These are phyloP conservation scores for Colletotrichum graminicola DNA, from an alignment of 2,329 filamentous ascomycete species.

Conservation along the genomic window DNA sequence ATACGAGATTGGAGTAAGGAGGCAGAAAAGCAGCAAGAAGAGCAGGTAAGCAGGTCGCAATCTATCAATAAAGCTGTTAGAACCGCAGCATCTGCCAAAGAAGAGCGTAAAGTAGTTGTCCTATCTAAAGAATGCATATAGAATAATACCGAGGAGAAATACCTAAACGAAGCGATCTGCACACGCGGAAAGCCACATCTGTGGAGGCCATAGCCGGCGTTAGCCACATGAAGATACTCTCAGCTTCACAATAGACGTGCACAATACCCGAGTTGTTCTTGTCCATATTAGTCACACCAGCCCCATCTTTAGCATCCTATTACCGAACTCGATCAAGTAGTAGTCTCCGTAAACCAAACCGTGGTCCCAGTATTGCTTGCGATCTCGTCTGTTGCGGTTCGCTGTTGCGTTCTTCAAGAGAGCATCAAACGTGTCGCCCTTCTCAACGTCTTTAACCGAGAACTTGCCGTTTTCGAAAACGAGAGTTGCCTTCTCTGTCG, in stretches of 20 bases:
- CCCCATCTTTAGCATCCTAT: slow-evolving; percentile 55
- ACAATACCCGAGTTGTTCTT: slow-evolving; percentile 7
- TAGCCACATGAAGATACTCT: too few relatives aligned
- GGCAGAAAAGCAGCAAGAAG: neutral
- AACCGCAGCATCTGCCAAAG: too few relatives aligned
- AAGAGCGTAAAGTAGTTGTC: too few relatives aligned
- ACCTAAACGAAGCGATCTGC: too few relatives aligned
- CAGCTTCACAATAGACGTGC: neutral
- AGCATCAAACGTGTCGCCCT: slow-evolving; percentile 47
- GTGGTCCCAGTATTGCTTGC: slow-evolving; percentile 51
- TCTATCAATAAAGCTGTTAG: slow-evolving; percentile 19
- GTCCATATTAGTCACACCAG: slow-evolving; percentile 30
- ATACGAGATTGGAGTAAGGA: slow-evolving; percentile 20
- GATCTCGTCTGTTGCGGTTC: slow-evolving; percentile 50
- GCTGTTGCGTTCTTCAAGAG: slow-evolving; percentile 52
- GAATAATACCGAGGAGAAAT: too few relatives aligned
- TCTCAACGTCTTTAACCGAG: slow-evolving; percentile 23
- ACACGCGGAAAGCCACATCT: too few relatives aligned
- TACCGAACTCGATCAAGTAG: slow-evolving; percentile 61
- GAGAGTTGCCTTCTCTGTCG: slow-evolving; percentile 42
- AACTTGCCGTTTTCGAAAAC: slow-evolving; percentile 3
- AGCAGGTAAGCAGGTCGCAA: neutral
- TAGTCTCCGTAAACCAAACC: slow-evolving; percentile 65
- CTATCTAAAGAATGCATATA: too few relatives aligned
- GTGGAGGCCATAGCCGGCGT: too few relatives aligned